A percentile compares a stretch with the other conserved stretches of the same genome.
Evolutionary conservation across 2,329 filamentous ascomycete genomes (phyloP).

Genomic region (Immersiporthe knoxdaviesiana): DNA sequence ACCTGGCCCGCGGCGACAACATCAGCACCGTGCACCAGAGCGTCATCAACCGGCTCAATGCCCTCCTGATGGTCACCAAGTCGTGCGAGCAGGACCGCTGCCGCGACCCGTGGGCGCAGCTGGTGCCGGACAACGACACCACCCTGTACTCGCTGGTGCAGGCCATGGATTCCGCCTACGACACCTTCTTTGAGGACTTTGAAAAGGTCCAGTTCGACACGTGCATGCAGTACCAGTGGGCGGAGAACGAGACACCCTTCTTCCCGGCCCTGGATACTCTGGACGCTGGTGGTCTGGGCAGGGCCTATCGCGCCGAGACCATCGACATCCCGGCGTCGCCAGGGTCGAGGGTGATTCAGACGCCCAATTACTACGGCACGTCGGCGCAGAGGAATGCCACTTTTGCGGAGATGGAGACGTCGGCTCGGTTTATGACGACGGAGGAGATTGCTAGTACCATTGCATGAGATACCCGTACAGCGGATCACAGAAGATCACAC

Average conservation of each 20-base stretch:
- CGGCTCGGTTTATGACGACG: slow-evolving; percentile 29
- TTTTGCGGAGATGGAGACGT: slow-evolving; percentile 22
- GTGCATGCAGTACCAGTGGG: slow-evolving; percentile 31
- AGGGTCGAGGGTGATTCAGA: slow-evolving; percentile 25
- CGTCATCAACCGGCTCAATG: slow-evolving; percentile 56
- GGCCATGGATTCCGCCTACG: slow-evolving; percentile 31
- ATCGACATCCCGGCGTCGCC: slow-evolving; percentile 26
- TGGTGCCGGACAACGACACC: slow-evolving; percentile 52
- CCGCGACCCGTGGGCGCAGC: slow-evolving; percentile 57
- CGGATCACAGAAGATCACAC: background rate
- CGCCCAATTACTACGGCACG: slow-evolving; percentile 31
- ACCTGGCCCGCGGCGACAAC: slow-evolving; percentile 28
- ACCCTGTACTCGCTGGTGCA: slow-evolving; percentile 30
- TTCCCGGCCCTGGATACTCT: slow-evolving; percentile 30
- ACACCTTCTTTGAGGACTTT: slow-evolving; percentile 31
- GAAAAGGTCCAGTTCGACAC: slow-evolving; percentile 31
- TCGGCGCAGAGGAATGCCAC: slow-evolving; percentile 31
- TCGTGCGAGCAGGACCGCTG: slow-evolving; percentile 60
- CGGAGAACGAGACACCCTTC: slow-evolving; percentile 32
- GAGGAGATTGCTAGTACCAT: slow-evolving; percentile 29
- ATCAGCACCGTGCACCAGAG: slow-evolving; percentile 43
- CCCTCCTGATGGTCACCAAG: slow-evolving; percentile 63
- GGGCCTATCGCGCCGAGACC: slow-evolving; percentile 30
- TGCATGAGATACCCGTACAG: slow-evolving; percentile 14
- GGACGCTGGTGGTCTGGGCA: slow-evolving; percentile 26